Evolutionary conservation across 1,284 basidiomycete genomes (phyloP), one percentile per base, ranked within the genome.

Genomic region (Microbotryomycetes sp.): DNA sequence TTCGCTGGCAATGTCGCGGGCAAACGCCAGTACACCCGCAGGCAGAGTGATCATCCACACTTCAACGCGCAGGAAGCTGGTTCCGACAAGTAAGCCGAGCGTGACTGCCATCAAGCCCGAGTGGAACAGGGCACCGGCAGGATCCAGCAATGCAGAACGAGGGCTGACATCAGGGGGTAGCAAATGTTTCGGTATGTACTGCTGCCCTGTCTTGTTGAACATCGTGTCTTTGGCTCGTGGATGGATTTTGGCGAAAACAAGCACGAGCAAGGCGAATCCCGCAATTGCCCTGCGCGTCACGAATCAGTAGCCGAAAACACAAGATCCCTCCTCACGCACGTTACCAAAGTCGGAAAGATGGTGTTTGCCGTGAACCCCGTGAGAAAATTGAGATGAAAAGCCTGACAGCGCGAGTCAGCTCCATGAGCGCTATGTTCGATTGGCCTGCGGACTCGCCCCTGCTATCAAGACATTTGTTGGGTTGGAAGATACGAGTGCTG

Each of bases 1-100:
- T 54, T 28, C 73, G 71, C 85, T 82, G 79, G 81, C 81, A 2
- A 86, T 68, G 71, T 92, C 89, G 52, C 86, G 82, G 2, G 82
- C 54, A 48, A 90, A 79, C 72, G 90, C 89, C 55, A 83, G 74
- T 1, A 82, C 74, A 0, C 91, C 92, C 31, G 92, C 91, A 0
- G 94, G 92, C n/a, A 91, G 80, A 1, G 85, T 89, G 52, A 97
- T 86, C 76, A 73, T 70, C 65, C 79, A 81, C 3, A 82, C 90
- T 56, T 81, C 78, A 58, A 79, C 79, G 28, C 78, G 75, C 0
- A 82, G 75, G 35, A 77, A 76, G 66, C 77, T 82, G 57, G 84
- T 82, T 1, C 80, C 83, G 1, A 86, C 80, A 2, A 87, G 76
- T 1, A 81, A 75, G 3, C 76, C 78, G 6, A 87, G 77, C 3